Base-by-base conservation (phyloP, 371 early-diverging fungal genomes). In the Mortierella sp. region DNA sequence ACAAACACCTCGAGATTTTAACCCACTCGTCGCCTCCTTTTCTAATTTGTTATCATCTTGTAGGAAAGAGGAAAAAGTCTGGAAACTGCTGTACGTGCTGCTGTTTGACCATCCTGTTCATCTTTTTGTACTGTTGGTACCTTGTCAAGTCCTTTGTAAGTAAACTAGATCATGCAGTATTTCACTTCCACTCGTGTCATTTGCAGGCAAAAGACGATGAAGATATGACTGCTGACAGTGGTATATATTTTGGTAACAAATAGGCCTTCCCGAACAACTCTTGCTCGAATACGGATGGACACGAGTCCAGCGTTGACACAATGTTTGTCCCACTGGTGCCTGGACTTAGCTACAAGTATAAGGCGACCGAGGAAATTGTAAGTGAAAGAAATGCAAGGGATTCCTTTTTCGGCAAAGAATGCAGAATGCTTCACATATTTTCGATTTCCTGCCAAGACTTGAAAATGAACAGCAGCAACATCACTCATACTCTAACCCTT, bases 41-140 rank as follows among this genome's bases (percentile, higher is more conserved):
- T n/a, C n/a, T n/a, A n/a, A n/a, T n/a, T n/a, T n/a, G n/a, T n/a
- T n/a, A n/a, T n/a, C n/a, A 38, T 54, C 19, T n/a, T 63, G 4
- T 50, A 55, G 75, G 47, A n/a, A 72, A 65, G 47, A 75, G 50
- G 73, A 78, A 60, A 55, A 58, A 31, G 55, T 72, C 38, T 13
- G 75, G 79, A 68, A 38, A 24, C 65, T 78, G 72, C 34, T 78
- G 79, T 48, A 73, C 82, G 44, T 78, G 78, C 44, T 78, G 82
- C 70, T 82, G 82, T 48, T 14, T 78, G 24, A 72, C 52, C 4
- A n/a, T 82, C 31, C 11, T 78, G 28, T 24, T 78, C 28, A 55
- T 82, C 7, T n/a, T 82, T 0, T 3, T 78, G 3, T n/a, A 65
- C 54, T 71, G 73, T n/a, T 81, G 74, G 74, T 74, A 74, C 26